Evolutionary conservation across 768 basidiomycete genomes (phyloP).

Genomic region (Xerocomellus dryophilus): DNA sequence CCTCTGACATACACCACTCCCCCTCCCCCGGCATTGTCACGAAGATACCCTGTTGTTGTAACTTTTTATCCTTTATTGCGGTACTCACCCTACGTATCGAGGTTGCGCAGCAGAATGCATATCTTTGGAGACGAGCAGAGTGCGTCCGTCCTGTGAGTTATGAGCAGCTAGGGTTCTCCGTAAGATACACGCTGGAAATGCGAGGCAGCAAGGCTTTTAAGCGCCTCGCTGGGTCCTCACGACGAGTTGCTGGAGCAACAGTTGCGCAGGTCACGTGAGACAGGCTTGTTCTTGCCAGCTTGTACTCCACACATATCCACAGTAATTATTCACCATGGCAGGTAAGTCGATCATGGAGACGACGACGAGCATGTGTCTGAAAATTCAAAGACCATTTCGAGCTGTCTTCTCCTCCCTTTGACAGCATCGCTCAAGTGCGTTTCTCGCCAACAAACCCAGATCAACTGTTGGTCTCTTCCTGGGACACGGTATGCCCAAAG

Average conservation of each 20-base stretch:
- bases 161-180: too few species aligned
- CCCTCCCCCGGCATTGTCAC: constrained; percentile 27
- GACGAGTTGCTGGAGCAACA: not conserved
- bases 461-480: constrained; percentile 79
- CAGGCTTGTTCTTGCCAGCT: not conserved
- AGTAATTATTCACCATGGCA: constrained; percentile 11
- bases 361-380: not conserved
- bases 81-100: constrained; percentile 26
- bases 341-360: not conserved
- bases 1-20: constrained; percentile 9
- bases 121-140: constrained; percentile 29
- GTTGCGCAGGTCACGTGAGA: constrained; percentile 7
- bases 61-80: constrained; percentile 26
- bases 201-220: not conserved
- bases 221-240: constrained; percentile 3
- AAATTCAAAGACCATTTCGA: constrained; percentile 36
- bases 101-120: constrained; percentile 37
- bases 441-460: constrained; percentile 81
- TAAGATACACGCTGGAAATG: not conserved
- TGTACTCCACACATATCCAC: not conserved
- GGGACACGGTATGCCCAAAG: constrained; percentile 66
- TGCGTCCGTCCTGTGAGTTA: not conserved
- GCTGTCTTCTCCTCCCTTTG: constrained; percentile 71
- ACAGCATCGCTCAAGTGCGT: constrained; percentile 76
- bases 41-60: constrained; percentile 37